Evolutionary conservation across 768 basidiomycete species (phyloP), one percentile per base, ranked within the genome.

Genomic region (Phaeolepiota aurea): DNA sequence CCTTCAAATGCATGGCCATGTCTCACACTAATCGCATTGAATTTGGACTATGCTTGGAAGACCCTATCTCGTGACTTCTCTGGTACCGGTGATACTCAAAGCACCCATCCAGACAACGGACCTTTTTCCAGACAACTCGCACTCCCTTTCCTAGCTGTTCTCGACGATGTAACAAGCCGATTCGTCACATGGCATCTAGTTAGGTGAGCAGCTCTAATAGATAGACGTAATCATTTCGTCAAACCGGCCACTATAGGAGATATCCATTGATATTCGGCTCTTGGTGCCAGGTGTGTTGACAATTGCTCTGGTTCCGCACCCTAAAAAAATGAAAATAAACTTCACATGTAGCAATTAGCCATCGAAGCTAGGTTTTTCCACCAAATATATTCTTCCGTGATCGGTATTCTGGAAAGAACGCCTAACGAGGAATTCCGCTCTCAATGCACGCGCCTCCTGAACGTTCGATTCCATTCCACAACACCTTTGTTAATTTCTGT

Each of bases 221-320:
- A 39, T 38, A 28, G 44, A 15, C 32, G 19, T 30, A 34, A 20
- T 25, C 10, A 19, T 45, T 9, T 44, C 25, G 41, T 39, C 38
- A 44, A 49, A 11, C 22, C 9, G 11, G 7, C 9, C 18, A 5
- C 37, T 25, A 21, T 19, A 88, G 87, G 51, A 77, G 78, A 2
- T 87, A 87, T 60, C 87, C 87, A 15, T 64, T 86, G 28, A 73
- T 87, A 42, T 89, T 88, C 54, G 87, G 87, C 2, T 57, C 66
- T 19, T 79, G 78, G 77, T 65, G 69, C 53, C 69, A 70, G 65
- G 85, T 81, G 63, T 41, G 57, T 19, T 7, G 16, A 35, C 15
- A 19, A 16, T 35, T 9, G 7, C 16, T 19, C 33, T 14, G 9
- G 10, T 14, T 31, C 9, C 14, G 10, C 18, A 14, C 33, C 33